Evolutionary conservation across 768 basidiomycete species (phyloP).

Genomic region (Phaeotremella fagi): DNA sequence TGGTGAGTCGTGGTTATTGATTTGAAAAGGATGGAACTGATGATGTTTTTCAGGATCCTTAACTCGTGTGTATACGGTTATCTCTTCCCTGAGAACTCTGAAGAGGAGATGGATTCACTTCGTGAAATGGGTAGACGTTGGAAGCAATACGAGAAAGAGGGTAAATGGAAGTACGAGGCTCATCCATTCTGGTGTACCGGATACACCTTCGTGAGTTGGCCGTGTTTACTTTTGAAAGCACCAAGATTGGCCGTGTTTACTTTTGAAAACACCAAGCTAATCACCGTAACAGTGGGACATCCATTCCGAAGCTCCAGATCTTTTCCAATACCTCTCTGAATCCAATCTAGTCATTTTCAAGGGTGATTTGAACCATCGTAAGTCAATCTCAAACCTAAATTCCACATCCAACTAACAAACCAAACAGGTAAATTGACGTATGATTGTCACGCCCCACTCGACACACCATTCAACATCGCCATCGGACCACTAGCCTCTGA

Average conservation of each 20-base stretch:
- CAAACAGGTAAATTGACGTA: conserved; percentile 46
- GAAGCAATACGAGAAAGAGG: conserved; percentile 93
- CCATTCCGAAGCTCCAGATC: conserved; percentile 48
- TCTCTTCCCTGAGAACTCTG: conserved; percentile 76
- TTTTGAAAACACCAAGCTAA: background rate
- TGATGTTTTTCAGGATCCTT: conserved; percentile 18
- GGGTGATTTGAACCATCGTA: conserved; percentile 89
- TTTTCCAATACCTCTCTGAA: conserved; percentile 84
- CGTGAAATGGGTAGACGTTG: conserved; percentile 74
- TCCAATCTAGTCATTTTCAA: conserved; percentile 91
- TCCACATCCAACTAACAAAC: no score
- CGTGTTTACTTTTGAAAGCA: background rate
- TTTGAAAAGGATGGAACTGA: conserved; percentile 54
- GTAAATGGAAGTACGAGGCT: conserved; percentile 83
- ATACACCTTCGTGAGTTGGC: conserved; percentile 63
- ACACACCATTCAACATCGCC: conserved; percentile 81
- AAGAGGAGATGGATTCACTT: conserved; percentile 74
- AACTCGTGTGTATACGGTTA: conserved; percentile 59
- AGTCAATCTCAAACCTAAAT: no score
- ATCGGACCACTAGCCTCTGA: conserved; percentile 89
- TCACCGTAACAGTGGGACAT: conserved; percentile 44
- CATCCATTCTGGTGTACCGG: conserved; percentile 65
- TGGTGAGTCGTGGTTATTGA: conserved; percentile 65
- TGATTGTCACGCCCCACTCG: conserved; percentile 50
- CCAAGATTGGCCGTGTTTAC: background rate